Conservation (phyloP, 106 monocot species). For the Posidonia australis region DNA sequence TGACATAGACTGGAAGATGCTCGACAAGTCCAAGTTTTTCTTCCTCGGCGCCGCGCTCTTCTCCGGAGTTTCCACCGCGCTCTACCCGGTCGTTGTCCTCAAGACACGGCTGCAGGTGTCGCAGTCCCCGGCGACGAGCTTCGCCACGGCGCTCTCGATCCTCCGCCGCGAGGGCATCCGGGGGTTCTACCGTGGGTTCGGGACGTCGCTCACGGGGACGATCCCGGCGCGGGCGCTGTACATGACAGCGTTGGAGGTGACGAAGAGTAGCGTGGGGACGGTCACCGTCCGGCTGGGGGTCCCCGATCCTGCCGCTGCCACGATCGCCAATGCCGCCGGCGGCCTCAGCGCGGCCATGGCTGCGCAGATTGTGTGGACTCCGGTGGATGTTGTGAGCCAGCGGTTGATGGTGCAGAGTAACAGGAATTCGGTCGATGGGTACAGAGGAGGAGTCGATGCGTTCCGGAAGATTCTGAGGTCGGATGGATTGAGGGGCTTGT, state of each 20-base stretch:
- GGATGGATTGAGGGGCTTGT: conserved; percentile 64
- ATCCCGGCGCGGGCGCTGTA: conserved; percentile 88
- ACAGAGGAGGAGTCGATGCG: conserved; percentile 57
- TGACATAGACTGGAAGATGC: conserved; percentile 88
- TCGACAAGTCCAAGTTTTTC: conserved; percentile 86
- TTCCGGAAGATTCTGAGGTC: conserved; percentile 53
- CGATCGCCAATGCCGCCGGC: conserved; percentile 62
- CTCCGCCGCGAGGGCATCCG: conserved; percentile 55
- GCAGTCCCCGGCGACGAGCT: conserved; percentile 7
- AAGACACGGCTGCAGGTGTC: conserved; percentile 85
- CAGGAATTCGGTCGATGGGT: conserved; percentile 3
- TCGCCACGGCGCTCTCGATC: conserved; percentile 33
- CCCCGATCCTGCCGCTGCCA: conserved; percentile 58
- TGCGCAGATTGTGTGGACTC: conserved; percentile 87
- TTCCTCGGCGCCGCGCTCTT: conserved; percentile 85
- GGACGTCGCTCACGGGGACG: conserved; percentile 82
- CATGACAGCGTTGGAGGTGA: conserved; percentile 78
- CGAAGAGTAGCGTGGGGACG: conserved; percentile 53
- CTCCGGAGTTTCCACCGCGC: conserved; percentile 58
- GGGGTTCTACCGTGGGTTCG: conserved; percentile 82
- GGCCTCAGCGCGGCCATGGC: conserved; percentile 78
- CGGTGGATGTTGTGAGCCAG: conserved; percentile 80
- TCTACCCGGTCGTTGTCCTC: conserved; percentile 77
- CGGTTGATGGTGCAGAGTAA: conserved; percentile 72
- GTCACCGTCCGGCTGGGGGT: conserved; percentile 49